Evolutionary conservation across 2,329 filamentous ascomycete species (phyloP), one percentile per base, ranked within the genome.

Genomic region (Salinomyces thailandicus): DNA sequence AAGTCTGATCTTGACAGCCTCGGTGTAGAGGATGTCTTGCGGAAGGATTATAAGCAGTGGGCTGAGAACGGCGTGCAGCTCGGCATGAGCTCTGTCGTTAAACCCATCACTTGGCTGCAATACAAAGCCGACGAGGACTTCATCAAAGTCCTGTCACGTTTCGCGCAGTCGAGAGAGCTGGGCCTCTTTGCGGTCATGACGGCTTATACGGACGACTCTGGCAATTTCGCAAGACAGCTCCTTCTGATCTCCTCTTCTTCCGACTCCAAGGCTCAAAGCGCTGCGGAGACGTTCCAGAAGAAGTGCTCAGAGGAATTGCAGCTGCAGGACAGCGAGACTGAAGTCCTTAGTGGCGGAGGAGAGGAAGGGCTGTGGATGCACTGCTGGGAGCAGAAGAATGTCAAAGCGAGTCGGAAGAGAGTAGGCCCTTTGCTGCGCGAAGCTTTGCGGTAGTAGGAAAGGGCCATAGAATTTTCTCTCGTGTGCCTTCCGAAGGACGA

Each of bases 11-110:
- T 91, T 35, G 72, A 69, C 2, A 48, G 54, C 0, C 61, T 91
- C 31, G 64, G 61, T 24, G 59, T 85, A 46, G 62, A 70, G 15
- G 83, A 87, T 48, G 71, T 87, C 26, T 60, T 89, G 35, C 69
- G 81, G 45, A 89, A 89, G 58, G 84, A 93, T 61, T 93, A 87
- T 62, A 93, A 93, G 62, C 71, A 82, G 53, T 91, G 83, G 83
- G 62, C 62, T 8, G 73, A 76, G 37, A 62, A 59, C 35, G 57
- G 48, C 0, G 53, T 75, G 24, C 66, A 62, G 13, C 66, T 89
- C 4, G 83, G 83, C n/a, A 75, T 84, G 37, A 74, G 75, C 49
- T 73, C 73, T 28, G 67, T 79, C 2, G 74, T 81, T 3, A 76
- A 76, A 46, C 61, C 70, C n/a, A 59, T 87, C 5, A 59, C 61